These are phyloP conservation scores for Macrolepiota dolichaula DNA, from an alignment of 768 basidiomycete genomes.

Conservation along the genomic window DNA sequence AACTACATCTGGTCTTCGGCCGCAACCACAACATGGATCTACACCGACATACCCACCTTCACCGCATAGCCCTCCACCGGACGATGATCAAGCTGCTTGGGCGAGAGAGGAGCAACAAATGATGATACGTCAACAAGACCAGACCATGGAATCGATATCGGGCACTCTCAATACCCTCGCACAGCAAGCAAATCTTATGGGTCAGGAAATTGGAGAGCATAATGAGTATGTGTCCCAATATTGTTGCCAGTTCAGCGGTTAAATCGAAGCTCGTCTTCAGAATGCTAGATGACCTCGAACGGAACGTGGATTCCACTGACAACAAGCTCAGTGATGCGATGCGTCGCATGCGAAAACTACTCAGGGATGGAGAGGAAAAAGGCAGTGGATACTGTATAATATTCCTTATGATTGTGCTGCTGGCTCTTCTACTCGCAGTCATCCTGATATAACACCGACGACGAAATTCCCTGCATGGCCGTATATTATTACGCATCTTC, in stretches of 20 bases:
- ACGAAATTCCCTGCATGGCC: background rate
- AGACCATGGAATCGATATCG: slow-evolving; percentile 81
- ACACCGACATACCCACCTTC: slow-evolving; percentile 20
- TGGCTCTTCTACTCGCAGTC: slow-evolving; percentile 73
- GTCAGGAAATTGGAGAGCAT: slow-evolving; percentile 87
- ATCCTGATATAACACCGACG: slow-evolving; percentile 54
- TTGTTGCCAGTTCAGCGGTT: background rate
- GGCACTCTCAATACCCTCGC: slow-evolving; percentile 83
- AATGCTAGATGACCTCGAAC: slow-evolving; percentile 76
- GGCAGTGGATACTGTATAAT: slow-evolving; percentile 90
- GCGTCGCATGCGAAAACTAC: slow-evolving; percentile 71
- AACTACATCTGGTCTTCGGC: slow-evolving; percentile 17
- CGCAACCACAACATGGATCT: slow-evolving; percentile 17
- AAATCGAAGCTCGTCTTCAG: slow-evolving; percentile 33
- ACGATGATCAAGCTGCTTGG: slow-evolving; percentile 76
- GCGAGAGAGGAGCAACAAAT: slow-evolving; percentile 88
- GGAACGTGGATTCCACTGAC: slow-evolving; percentile 68
- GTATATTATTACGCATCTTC: background rate
- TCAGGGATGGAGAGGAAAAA: slow-evolving; percentile 86
- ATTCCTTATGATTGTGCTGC: slow-evolving; percentile 76
- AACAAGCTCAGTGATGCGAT: slow-evolving; percentile 63
- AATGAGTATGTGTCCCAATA: slow-evolving; percentile 60
- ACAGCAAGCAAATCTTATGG: slow-evolving; percentile 93
- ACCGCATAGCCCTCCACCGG: slow-evolving; percentile 30
- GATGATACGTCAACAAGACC: slow-evolving; percentile 86